phyloP scores from a whole-genome alignment of 257 asterid genomes.

The Scutellaria barbata region DNA sequence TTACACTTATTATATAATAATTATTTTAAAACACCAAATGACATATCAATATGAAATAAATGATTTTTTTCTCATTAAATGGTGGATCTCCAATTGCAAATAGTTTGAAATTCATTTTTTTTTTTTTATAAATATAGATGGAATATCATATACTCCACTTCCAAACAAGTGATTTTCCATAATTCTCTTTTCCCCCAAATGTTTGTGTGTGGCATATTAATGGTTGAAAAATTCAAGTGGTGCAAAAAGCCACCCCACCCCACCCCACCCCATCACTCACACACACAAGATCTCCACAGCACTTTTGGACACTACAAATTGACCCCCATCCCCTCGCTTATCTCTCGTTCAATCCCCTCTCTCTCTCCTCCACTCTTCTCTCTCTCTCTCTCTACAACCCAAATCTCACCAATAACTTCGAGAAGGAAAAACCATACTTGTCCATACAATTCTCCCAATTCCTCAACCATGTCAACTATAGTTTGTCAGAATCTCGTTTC shows the following conservation, averaged over 20 bases:
- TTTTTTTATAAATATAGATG: background rate
- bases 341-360: constrained; percentile 53
- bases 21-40: no score
- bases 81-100: background rate
- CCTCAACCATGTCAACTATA: constrained; percentile 60
- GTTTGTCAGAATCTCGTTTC: constrained; percentile 51
- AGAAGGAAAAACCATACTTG: no score
- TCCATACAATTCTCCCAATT: background rate
- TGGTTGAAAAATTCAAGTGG: constrained; percentile 63
- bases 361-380: constrained; percentile 30
- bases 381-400: background rate
- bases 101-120: background rate
- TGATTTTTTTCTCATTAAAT: no score
- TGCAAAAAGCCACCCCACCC: constrained; percentile 36
- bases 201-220: constrained; percentile 39
- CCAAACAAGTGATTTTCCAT: constrained; percentile 17
- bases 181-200: background rate
- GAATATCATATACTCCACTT: constrained; percentile 25
- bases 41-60: no score
- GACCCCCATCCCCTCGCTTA: constrained; percentile 58
- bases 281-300: constrained; percentile 39
- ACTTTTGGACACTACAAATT: constrained; percentile 75
- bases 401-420: background rate
- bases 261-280: constrained; percentile 13
- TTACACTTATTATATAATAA: no score